phyloP scores from a whole-genome alignment of 169 alveolate genomes.

The Plasmodium gaboni region DNA sequence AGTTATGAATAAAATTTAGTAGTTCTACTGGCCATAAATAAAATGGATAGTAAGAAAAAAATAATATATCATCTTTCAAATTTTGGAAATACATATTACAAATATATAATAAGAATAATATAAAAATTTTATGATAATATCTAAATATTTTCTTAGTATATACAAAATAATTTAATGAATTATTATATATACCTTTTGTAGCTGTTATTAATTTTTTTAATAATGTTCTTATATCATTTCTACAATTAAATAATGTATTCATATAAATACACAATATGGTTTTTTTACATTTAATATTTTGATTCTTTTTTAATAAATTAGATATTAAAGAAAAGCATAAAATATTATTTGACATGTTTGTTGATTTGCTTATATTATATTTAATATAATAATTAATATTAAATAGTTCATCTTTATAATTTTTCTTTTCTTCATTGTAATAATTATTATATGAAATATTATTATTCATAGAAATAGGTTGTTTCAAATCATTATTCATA shows the following conservation, averaged over 20 bases:
- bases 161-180: constrained; percentile 34
- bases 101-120: constrained; percentile 64
- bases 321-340: constrained; percentile 68
- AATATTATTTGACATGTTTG: constrained; percentile 28
- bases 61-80: constrained; percentile 63
- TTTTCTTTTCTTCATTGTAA: neutral
- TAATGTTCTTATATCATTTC: constrained; percentile 50
- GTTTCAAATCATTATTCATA: neutral
- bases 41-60: constrained; percentile 54
- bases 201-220: constrained; percentile 75
- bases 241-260: constrained; percentile 54
- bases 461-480: neutral
- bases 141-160: constrained; percentile 57
- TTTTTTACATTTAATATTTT: constrained; percentile 60
- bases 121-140: constrained; percentile 69
- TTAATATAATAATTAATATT: constrained; percentile 69
- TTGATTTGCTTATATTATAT: constrained; percentile 3
- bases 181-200: constrained; percentile 69
- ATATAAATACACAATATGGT: constrained; percentile 55
- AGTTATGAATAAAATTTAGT: constrained; percentile 71
- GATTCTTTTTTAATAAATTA: constrained; percentile 68
- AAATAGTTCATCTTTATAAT: constrained; percentile 13
- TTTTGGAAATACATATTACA: constrained; percentile 64
- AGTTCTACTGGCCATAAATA: constrained; percentile 74
- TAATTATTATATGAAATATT: too few relatives aligned